Evolutionary conservation across 1,284 basidiomycete genomes (phyloP).

Genomic region (Rhodotorula sp.): DNA sequence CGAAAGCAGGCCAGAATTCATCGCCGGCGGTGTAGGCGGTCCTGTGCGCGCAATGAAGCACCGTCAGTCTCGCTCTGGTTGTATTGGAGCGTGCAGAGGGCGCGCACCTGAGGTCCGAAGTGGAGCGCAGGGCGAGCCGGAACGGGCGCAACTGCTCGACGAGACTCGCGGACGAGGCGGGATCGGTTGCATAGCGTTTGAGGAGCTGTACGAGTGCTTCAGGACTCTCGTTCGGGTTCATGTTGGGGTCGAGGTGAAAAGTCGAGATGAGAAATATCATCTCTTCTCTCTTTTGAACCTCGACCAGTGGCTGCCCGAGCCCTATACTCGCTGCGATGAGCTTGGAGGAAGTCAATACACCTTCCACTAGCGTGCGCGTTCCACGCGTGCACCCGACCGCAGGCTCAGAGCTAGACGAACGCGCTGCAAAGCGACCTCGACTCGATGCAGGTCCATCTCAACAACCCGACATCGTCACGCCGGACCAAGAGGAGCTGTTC

Average conservation of each 20-base stretch:
- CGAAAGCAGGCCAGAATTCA: conserved; percentile 19
- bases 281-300: neutral
- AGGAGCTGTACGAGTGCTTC: conserved; percentile 11
- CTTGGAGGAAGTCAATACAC: neutral
- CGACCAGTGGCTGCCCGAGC: neutral
- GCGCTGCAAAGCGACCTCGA: conserved; percentile 20
- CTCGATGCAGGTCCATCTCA: neutral
- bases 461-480: neutral
- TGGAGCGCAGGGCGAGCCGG: conserved; percentile 17
- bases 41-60: neutral
- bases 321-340: neutral
- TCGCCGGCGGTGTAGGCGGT: neutral
- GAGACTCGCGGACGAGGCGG: neutral
- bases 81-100: neutral
- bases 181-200: neutral
- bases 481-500: neutral
- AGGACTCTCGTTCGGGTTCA: neutral
- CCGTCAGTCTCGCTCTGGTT: neutral
- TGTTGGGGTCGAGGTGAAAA: neutral
- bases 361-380: no score
- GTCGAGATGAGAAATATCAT: neutral
- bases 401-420: neutral
- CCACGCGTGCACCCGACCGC: neutral
- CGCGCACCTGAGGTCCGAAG: conserved; percentile 10
- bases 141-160: conserved; percentile 19